Evolutionary conservation across 192 early-diverging fungal species (phyloP).

Genomic region (Mortierella antarctica): DNA sequence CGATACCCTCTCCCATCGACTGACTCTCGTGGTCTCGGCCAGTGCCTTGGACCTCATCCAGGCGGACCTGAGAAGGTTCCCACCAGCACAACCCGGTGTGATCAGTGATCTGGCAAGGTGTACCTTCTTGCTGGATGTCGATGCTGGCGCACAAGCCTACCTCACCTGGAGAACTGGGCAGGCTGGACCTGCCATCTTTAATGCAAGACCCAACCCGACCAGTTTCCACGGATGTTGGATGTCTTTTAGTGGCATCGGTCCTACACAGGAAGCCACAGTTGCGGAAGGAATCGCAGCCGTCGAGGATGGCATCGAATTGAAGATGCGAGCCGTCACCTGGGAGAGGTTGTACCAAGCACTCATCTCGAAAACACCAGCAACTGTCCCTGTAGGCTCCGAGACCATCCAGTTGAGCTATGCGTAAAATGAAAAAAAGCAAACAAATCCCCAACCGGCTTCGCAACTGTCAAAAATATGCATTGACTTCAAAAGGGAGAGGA

Average conservation of each 20-base stretch:
- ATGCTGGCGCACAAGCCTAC: conserved; percentile 50
- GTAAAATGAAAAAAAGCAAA: not conserved
- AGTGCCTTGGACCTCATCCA: conserved; percentile 40
- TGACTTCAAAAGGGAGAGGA: not conserved
- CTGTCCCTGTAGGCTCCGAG: conserved; percentile 40
- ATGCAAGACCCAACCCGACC: conserved; percentile 43
- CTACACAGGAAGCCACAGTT: conserved; percentile 8
- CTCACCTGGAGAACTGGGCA: conserved; percentile 43
- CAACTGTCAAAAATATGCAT: too few relatives aligned
- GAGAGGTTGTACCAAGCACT: conserved; percentile 45
- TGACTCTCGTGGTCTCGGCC: conserved; percentile 32
- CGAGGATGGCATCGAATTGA: conserved; percentile 48
- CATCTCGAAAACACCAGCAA: conserved; percentile 29
- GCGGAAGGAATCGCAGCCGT: conserved; percentile 19
- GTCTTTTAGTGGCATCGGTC: conserved; percentile 22
- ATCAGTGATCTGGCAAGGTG: conserved; percentile 24
- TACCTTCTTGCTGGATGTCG: conserved; percentile 41
- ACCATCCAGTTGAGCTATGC: conserved; percentile 41
- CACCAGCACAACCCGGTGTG: conserved; percentile 24
- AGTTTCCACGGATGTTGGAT: conserved; percentile 51
- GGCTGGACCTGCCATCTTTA: conserved; percentile 39
- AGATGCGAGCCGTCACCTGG: conserved; percentile 37
- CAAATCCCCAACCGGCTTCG: not conserved
- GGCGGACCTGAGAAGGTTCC: conserved; percentile 28
- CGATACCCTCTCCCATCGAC: conserved; percentile 34